Conservation (phyloP, 495 filamentous ascomycete species). For the Aeminium ludgeri region DNA sequence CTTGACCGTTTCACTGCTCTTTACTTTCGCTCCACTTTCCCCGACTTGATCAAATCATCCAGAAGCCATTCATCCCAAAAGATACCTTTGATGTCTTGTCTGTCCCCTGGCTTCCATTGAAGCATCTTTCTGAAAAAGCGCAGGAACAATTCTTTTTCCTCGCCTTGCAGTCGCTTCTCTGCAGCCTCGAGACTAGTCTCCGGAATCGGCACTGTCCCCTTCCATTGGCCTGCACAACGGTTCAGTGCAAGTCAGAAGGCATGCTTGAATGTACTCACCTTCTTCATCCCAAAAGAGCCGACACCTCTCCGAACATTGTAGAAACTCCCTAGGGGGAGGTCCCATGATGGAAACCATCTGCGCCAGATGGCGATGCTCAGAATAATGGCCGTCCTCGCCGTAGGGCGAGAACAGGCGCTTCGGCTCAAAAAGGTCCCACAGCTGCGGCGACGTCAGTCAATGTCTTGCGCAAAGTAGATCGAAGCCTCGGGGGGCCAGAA, state of each 20-base stretch:
- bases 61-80: conserved; percentile 7
- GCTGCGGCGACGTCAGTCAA: conserved; percentile 5
- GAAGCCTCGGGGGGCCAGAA: background rate
- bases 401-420: conserved; percentile 12
- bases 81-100: conserved; percentile 6
- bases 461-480: background rate
- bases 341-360: conserved; percentile 24
- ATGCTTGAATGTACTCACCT: background rate
- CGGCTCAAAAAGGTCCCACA: conserved; percentile 24
- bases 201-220: conserved; percentile 13
- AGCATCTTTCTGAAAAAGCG: conserved; percentile 18
- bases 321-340: conserved; percentile 18
- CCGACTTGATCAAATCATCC: conserved; percentile 3
- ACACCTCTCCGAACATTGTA: conserved; percentile 5
- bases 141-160: conserved; percentile 16
- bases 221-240: conserved; percentile 12
- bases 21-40: conserved; percentile 1
- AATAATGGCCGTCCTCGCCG: conserved; percentile 8
- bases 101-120: conserved; percentile 15
- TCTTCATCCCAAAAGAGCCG: conserved; percentile 3
- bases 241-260: background rate
- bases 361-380: conserved; percentile 21
- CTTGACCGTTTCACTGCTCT: too few species aligned
- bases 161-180: conserved; percentile 16
- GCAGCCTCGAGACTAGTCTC: conserved; percentile 3